Base-by-base conservation (phyloP, 768 basidiomycete genomes). In the Lentinus brumalis region DNA sequence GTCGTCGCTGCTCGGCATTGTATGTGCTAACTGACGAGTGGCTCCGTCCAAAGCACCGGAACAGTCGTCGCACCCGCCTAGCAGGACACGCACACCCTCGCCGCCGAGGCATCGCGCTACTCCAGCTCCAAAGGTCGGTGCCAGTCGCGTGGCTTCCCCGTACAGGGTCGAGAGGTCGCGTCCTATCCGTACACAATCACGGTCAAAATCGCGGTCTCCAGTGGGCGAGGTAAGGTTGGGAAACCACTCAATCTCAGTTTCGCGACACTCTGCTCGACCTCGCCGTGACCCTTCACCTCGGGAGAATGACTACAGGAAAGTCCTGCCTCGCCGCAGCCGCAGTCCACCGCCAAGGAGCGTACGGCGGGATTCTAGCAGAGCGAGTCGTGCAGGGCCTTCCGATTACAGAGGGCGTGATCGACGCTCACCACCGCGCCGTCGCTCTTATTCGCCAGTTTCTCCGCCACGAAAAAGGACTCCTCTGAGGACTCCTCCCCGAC, bases 141-240 rank as follows among this genome's bases (percentile, higher is more conserved):
- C 63, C n/a, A 58, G 64, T 18, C 51, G 64, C 11, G 50, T 61
- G 3, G 47, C 30, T 16, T 64, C 67, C 4, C 67, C 61, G 4
- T 57, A 57, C 30, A 59, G 41, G 16, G 41, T 63, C 29, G 44
- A 64, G 57, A 54, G 54, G 4, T 56, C 64, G 42, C 54, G 61
- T n/a, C 51, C 62, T 26, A 31, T 67, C 49, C 50, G 58, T 16
- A 7, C 50, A 18, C 57, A 53, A 5, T 35, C 57, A 14, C 55
- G 41, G 10, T 46, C 65, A 21, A 6, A 11, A 11, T 35, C 35
- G 35, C 35, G 35, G 35, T 35, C 35, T 35, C 11, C 11, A 11
- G 35, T 35, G 35, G 55, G 61, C 7, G 60, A 63, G 16, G 30
- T 59, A 4, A 61, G 51, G 35, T 41, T 58, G 15, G 65, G 63